A percentile compares a stretch with the other conserved stretches of the same genome.
These are phyloP conservation scores for Lipomyces starkeyi DNA, from an alignment of 805 yeast genomes.

Conservation along the genomic window DNA sequence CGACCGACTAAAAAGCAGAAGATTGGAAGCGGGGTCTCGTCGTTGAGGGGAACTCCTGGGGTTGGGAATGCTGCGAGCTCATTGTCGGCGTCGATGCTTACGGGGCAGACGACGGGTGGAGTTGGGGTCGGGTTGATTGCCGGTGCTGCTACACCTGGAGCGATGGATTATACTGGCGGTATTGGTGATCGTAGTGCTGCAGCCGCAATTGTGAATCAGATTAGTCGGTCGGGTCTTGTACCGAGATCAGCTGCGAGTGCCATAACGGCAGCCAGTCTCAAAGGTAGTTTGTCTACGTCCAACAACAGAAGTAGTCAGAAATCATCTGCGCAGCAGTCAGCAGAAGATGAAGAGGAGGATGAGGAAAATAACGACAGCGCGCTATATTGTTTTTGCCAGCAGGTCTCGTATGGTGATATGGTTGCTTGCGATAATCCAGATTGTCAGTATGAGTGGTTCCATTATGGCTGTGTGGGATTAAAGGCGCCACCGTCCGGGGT, in stretches of 20 bases:
- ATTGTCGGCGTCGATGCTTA: constrained; percentile 1
- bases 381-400: constrained; percentile 90
- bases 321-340: constrained; percentile 4
- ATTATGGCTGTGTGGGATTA: constrained; percentile 91
- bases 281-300: background rate
- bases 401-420: constrained; percentile 94
- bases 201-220: constrained; percentile 28
- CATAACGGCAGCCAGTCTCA: constrained; percentile 13
- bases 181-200: constrained; percentile 25
- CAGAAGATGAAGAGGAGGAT: constrained; percentile 33
- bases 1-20: constrained; percentile 21
- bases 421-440: constrained; percentile 92
- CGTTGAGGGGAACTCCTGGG: constrained; percentile 9
- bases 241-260: constrained; percentile 28
- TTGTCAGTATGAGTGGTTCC: constrained; percentile 94
- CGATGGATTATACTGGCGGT: background rate
- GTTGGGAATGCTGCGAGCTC: background rate
- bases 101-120: background rate
- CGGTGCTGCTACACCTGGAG: constrained; percentile 1
- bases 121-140: background rate
- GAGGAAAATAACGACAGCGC: constrained; percentile 59
- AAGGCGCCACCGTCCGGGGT: constrained; percentile 87
- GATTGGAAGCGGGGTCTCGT: constrained; percentile 9
- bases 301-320: constrained; percentile 2
- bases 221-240: constrained; percentile 27